Percentiles rank a stretch among this genome's conserved stretches.
Conservation (phyloP, 805 yeast species). For the Kodamaea neixiangensis region DNA sequence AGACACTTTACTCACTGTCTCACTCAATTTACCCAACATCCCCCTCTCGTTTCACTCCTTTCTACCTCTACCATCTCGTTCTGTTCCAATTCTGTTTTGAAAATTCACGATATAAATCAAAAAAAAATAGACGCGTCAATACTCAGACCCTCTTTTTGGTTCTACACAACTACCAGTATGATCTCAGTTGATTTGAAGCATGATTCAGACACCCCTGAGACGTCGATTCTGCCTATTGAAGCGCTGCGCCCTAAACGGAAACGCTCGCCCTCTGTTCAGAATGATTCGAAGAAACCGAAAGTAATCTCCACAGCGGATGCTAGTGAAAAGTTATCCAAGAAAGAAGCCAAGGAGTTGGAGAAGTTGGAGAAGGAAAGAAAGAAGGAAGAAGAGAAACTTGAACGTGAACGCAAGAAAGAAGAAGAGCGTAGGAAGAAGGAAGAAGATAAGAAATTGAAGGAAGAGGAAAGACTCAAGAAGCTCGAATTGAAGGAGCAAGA, state of each 20-base stretch:
- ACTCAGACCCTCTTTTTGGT: not conserved
- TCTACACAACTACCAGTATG: not conserved
- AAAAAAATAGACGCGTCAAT: not conserved
- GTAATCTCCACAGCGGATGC: not conserved
- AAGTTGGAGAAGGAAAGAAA: conserved; percentile 13
- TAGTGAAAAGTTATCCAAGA: conserved; percentile 11
- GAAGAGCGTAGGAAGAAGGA: conserved; percentile 13
- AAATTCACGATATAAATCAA: not conserved
- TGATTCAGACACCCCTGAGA: not conserved
- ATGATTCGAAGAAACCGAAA: conserved; percentile 15
- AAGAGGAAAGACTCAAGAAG: conserved; percentile 13
- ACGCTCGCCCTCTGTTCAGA: not conserved
- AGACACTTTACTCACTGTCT: too few species aligned
- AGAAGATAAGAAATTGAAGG: conserved; percentile 15
- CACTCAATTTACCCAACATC: too few species aligned
- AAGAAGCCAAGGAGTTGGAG: conserved; percentile 20
- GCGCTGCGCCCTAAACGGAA: not conserved
- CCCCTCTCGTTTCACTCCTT: too few species aligned
- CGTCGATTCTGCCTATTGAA: not conserved
- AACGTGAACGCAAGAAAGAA: conserved; percentile 17
- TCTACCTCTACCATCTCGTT: too few species aligned
- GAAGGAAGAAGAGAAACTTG: conserved; percentile 14
- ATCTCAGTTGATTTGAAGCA: not conserved
- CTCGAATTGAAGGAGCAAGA: conserved; percentile 13
- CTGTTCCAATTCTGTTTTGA: not conserved